Conservation (phyloP, 2,329 filamentous ascomycete species). For the Dactylonectria macrodidyma region DNA sequence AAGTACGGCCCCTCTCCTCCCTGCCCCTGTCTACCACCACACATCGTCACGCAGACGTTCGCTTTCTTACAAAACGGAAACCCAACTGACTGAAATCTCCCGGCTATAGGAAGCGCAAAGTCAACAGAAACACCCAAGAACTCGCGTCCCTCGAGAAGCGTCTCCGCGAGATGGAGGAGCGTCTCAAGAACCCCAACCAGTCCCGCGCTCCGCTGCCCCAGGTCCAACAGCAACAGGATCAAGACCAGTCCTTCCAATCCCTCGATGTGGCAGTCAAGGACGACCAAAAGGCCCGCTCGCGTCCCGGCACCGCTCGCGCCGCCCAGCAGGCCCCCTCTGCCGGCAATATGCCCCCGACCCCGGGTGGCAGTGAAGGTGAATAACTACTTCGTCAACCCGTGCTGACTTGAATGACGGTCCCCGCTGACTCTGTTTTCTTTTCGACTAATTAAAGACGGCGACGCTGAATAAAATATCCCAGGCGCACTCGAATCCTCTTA, state of each 20-base stretch:
- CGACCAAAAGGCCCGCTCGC: slow-evolving; percentile 60
- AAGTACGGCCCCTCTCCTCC: slow-evolving; percentile 72
- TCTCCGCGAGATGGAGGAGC: slow-evolving; percentile 87
- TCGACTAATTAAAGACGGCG: slow-evolving; percentile 52
- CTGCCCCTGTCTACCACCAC: slow-evolving; percentile 7
- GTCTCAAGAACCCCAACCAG: slow-evolving; percentile 66
- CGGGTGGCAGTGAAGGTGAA: slow-evolving; percentile 75
- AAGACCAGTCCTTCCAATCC: slow-evolving; percentile 31
- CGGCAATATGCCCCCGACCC: slow-evolving; percentile 73
- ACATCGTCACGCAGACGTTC: not conserved
- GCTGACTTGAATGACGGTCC: slow-evolving; percentile 49
- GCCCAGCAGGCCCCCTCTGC: slow-evolving; percentile 66
- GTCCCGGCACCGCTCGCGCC: slow-evolving; percentile 68
- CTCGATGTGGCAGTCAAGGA: slow-evolving; percentile 44
- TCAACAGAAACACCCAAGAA: slow-evolving; percentile 82
- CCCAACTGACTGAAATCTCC: slow-evolving; percentile 11
- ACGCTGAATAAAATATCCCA: slow-evolving; percentile 50
- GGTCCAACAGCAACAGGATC: slow-evolving; percentile 41
- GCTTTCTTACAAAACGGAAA: not conserved
- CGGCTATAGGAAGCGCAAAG: slow-evolving; percentile 79
- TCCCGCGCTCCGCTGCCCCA: slow-evolving; percentile 40
- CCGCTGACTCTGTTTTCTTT: slow-evolving; percentile 49
- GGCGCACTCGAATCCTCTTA: slow-evolving; percentile 4
- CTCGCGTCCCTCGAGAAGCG: slow-evolving; percentile 88
- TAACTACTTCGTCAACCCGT: slow-evolving; percentile 59